These are phyloP conservation scores for Scytalidium sp. DNA, from an alignment of 2,329 filamentous ascomycete species.

Conservation along the genomic window DNA sequence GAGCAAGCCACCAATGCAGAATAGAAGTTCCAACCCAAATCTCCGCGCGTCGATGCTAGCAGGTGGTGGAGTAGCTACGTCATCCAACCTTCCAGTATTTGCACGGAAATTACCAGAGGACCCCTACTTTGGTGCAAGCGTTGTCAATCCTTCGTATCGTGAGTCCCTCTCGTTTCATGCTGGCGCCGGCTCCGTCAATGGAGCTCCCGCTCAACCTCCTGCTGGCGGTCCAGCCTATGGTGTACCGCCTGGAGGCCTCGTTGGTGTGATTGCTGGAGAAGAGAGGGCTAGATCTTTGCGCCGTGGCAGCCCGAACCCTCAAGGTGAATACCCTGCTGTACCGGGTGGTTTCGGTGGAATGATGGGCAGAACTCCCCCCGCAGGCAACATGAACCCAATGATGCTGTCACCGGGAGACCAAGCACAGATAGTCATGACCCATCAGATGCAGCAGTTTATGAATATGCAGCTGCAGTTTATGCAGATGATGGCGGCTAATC, in stretches of 20 bases:
- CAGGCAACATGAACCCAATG: constrained; percentile 19
- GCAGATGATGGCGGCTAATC: constrained; percentile 65
- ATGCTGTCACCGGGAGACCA: constrained; percentile 59
- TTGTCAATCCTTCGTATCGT: constrained; percentile 69
- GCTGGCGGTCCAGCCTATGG: background rate
- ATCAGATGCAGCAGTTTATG: constrained; percentile 86
- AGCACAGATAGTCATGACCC: constrained; percentile 75
- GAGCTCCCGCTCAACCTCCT: constrained; percentile 21
- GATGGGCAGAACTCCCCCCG: constrained; percentile 22
- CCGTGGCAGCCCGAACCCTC: constrained; percentile 71
- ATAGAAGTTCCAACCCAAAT: constrained; percentile 69
- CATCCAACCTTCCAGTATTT: constrained; percentile 67
- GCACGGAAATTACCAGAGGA: constrained; percentile 79
- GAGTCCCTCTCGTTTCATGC: constrained; percentile 72
- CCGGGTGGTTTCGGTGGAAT: constrained; percentile 22
- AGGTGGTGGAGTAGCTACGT: constrained; percentile 48
- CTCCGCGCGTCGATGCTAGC: constrained; percentile 61
- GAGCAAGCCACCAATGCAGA: constrained; percentile 68
- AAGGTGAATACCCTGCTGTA: constrained; percentile 40
- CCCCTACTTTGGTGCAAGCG: constrained; percentile 76
- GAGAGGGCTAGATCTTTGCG: constrained; percentile 76
- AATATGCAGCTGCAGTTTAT: constrained; percentile 95
- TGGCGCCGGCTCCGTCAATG: constrained; percentile 43
- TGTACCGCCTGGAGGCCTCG: constrained; percentile 70
- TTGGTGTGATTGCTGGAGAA: constrained; percentile 84